Percentiles rank a stretch among this genome's conserved stretches.
Evolutionary conservation across 257 asterid species (phyloP).

Genomic region (Forsythia viridissima): DNA sequence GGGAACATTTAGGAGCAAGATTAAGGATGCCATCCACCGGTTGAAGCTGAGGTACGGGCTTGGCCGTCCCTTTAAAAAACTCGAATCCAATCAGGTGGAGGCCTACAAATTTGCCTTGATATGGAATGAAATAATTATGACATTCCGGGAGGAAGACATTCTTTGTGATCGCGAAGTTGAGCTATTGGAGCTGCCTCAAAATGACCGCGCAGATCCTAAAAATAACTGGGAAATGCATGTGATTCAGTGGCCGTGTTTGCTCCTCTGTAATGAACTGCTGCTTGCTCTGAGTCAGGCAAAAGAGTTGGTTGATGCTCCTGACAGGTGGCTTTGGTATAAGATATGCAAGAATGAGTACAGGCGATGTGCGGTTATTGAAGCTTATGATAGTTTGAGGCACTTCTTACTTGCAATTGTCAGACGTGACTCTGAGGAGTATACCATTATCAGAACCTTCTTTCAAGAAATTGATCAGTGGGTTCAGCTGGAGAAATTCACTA

Average conservation of each 20-base stretch:
- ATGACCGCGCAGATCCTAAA: slow-evolving; percentile 47
- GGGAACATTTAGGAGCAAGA: slow-evolving; percentile 77
- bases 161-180: slow-evolving; percentile 88
- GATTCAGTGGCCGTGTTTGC: slow-evolving; percentile 98
- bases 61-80: slow-evolving; percentile 91
- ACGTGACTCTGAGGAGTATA: slow-evolving; percentile 76
- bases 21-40: slow-evolving; percentile 76
- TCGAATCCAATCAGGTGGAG: slow-evolving; percentile 92
- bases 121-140: slow-evolving; percentile 90
- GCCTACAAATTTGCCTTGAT: slow-evolving; percentile 94
- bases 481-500: slow-evolving; percentile 82
- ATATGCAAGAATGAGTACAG: slow-evolving; percentile 85
- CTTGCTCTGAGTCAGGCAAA: slow-evolving; percentile 95
- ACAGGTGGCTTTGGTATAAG: slow-evolving; percentile 93
- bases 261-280: slow-evolving; percentile 86
- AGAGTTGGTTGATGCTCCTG: slow-evolving; percentile 98
- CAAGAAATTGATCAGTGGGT: slow-evolving; percentile 85
- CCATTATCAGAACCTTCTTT: slow-evolving; percentile 75
- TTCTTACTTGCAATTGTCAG: slow-evolving; percentile 76
- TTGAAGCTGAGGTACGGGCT: slow-evolving; percentile 92
- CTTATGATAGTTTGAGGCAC: slow-evolving; percentile 75
- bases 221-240: slow-evolving; percentile 86
- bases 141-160: slow-evolving; percentile 95
- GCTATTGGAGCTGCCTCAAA: slow-evolving; percentile 89
- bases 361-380: slow-evolving; percentile 93